These are phyloP conservation scores for Inga oerstediana DNA, from an alignment of 306 rosid genomes.

Conservation along the genomic window DNA sequence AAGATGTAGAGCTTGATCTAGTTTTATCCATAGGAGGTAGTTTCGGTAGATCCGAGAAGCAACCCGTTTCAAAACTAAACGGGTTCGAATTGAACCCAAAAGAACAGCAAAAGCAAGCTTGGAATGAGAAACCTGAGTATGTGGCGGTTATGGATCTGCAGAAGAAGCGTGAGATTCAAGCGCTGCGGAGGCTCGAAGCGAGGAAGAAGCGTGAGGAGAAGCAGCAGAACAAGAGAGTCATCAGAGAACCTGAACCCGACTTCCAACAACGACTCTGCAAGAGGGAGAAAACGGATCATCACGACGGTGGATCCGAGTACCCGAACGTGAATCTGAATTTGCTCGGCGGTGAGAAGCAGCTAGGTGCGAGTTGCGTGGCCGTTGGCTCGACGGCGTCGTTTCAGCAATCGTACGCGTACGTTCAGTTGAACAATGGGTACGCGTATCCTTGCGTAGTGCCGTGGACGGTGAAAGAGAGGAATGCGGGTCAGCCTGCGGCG, in stretches of 20 bases:
- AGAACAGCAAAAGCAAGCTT: not conserved
- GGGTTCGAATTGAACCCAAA: not conserved
- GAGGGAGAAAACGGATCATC: constrained; percentile 32
- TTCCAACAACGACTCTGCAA: constrained; percentile 30
- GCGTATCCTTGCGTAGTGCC: constrained; percentile 43
- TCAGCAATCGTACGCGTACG: constrained; percentile 27
- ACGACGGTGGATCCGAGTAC: not conserved
- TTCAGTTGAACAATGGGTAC: constrained; percentile 39
- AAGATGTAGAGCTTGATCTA: constrained; percentile 69
- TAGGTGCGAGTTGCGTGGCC: not conserved
- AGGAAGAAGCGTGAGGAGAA: constrained; percentile 46
- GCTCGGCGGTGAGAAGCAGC: not conserved
- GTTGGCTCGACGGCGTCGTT: constrained; percentile 1
- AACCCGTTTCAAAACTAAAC: constrained; percentile 6
- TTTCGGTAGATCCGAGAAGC: constrained; percentile 40
- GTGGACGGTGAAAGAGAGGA: constrained; percentile 30
- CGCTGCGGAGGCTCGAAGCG: constrained; percentile 45
- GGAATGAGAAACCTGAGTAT: not conserved
- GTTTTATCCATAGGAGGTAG: constrained; percentile 67
- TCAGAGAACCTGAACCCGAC: constrained; percentile 9
- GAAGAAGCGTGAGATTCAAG: constrained; percentile 47
- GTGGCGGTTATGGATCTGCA: constrained; percentile 17
- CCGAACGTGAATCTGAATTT: not conserved
- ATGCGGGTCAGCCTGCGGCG: constrained; percentile 22
- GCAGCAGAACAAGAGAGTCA: constrained; percentile 4